Conservation (phyloP, 2,329 filamentous ascomycete genomes). For the Fusarium sp. region DNA sequence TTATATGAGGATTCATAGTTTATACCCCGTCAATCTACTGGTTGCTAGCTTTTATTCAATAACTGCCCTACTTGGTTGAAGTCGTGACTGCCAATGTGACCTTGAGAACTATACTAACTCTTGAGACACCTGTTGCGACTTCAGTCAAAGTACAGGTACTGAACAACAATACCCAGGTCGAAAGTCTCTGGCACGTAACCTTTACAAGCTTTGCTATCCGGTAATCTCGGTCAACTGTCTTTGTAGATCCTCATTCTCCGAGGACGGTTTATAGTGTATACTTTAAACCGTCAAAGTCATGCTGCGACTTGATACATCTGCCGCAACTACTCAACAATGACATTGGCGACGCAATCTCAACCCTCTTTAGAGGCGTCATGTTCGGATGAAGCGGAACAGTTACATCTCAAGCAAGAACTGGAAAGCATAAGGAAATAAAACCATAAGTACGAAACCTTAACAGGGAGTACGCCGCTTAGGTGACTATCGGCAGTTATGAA, state of each 20-base stretch:
- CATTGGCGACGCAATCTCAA: neutral
- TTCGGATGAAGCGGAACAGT: neutral
- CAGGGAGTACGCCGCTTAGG: neutral
- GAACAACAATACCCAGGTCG: fast-evolving
- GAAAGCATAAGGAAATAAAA: neutral
- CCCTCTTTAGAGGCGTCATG: fast-evolving
- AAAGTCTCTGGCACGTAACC: too few species aligned
- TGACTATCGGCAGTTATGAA: too few species aligned
- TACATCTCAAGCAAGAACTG: fast-evolving
- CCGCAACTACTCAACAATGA: fast-evolving
- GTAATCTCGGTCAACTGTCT: too few species aligned
- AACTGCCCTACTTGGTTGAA: fast-evolving
- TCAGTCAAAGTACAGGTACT: neutral
- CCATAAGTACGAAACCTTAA: neutral
- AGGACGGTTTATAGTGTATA: neutral
- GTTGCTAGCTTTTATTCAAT: neutral
- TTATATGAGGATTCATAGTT: conserved; percentile 12
- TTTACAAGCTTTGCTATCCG: too few species aligned
- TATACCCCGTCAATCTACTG: conserved; percentile 36
- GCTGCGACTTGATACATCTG: fast-evolving
- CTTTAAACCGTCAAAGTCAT: neutral
- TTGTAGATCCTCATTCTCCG: neutral
- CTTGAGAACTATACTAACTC: too few species aligned
- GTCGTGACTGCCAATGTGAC: too few species aligned
- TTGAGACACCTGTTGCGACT: neutral